Conservation (phyloP, 2,329 filamentous ascomycete species). For the Rhexocercosporidium sp. region DNA sequence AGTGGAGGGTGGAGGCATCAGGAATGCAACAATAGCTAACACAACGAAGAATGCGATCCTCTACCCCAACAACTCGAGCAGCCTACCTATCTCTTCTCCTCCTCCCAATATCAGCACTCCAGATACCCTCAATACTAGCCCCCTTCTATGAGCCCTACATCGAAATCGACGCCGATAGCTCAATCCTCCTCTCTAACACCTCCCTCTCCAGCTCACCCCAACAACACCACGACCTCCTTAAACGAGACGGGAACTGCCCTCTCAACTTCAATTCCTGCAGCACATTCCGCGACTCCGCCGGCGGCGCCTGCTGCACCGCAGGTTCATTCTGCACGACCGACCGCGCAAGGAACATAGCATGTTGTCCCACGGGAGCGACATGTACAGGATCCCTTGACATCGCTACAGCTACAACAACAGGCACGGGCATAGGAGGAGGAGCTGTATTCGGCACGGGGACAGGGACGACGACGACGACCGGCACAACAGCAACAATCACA, state of each 20-base stretch:
- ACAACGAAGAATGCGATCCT: slow-evolving; percentile 31
- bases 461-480: slow-evolving; percentile 25
- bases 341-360: slow-evolving; percentile 39
- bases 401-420: slow-evolving; percentile 24
- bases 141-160: slow-evolving; percentile 34
- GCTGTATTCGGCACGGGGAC: slow-evolving; percentile 22
- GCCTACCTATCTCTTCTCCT: slow-evolving; percentile 29
- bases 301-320: slow-evolving; percentile 41
- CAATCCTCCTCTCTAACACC: slow-evolving; percentile 31
- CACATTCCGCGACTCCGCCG: slow-evolving; percentile 34
- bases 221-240: slow-evolving; percentile 33
- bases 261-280: slow-evolving; percentile 41
- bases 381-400: slow-evolving; percentile 41
- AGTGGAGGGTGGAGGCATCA: not conserved
- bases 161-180: slow-evolving; percentile 7
- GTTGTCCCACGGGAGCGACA: slow-evolving; percentile 41
- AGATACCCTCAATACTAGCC: slow-evolving; percentile 36
- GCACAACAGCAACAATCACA: slow-evolving; percentile 23
- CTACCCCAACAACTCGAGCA: slow-evolving; percentile 6
- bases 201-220: slow-evolving; percentile 17
- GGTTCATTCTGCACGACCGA: slow-evolving; percentile 41
- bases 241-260: slow-evolving; percentile 40
- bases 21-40: slow-evolving; percentile 6
- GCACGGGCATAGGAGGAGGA: slow-evolving; percentile 8
- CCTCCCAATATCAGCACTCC: slow-evolving; percentile 31